phyloP scores from a whole-genome alignment of 306 rosid genomes.

The Begonia loranthoides region DNA sequence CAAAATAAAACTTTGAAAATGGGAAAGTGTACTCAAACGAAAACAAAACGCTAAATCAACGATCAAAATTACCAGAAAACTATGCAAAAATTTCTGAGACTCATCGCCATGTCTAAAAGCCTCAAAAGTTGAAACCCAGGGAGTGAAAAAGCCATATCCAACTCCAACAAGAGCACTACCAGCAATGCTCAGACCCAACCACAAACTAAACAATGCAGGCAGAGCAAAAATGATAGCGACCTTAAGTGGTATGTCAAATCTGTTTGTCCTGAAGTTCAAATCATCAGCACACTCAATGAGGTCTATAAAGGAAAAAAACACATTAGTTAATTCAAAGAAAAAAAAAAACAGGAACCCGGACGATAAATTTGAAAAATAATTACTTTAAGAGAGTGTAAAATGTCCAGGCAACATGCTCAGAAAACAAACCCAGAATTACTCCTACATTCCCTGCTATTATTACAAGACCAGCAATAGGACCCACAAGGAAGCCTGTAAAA shows the following conservation, averaged over 20 bases:
- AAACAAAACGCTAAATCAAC: conserved; percentile 2
- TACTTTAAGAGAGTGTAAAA: conserved; percentile 53
- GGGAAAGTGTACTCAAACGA: conserved; percentile 3
- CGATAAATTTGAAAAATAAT: not conserved
- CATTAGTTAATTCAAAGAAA: no score
- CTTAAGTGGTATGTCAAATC: conserved; percentile 56
- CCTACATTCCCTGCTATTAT: conserved; percentile 57
- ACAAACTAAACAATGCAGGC: conserved; percentile 62
- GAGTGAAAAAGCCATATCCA: conserved; percentile 78
- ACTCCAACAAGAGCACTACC: conserved; percentile 65
- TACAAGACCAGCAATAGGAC: conserved; percentile 55
- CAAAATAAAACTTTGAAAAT: conserved; percentile 4
- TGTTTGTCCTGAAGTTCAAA: conserved; percentile 35
- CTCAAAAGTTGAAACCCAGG: conserved; percentile 84
- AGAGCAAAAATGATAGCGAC: conserved; percentile 48
- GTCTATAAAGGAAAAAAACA: not conserved
- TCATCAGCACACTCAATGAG: conserved; percentile 9
- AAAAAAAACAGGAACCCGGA: not conserved
- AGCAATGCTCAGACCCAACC: conserved; percentile 70
- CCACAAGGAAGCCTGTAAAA: conserved; percentile 62
- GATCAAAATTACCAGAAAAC: conserved; percentile 41
- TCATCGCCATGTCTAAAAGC: conserved; percentile 56
- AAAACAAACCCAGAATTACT: conserved; percentile 50
- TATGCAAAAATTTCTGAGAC: conserved; percentile 41
- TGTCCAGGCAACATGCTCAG: conserved; percentile 75